Conservation (phyloP, 2,329 filamentous ascomycete genomes). For the Diaporthe humulicola region DNA sequence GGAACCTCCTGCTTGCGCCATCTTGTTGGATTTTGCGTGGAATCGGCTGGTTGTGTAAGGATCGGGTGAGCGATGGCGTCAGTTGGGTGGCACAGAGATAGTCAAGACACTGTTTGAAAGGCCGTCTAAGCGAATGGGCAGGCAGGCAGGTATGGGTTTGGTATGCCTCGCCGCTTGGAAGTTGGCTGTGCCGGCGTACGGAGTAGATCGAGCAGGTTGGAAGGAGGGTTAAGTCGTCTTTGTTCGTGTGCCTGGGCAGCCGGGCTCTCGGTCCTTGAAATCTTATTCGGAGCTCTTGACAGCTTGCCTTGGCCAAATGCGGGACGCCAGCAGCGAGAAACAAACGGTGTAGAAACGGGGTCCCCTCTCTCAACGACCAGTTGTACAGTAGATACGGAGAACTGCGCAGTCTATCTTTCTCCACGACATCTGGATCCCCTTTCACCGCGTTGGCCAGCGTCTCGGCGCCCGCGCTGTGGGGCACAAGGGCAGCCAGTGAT, state of each 20-base stretch:
- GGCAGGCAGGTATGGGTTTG: neutral
- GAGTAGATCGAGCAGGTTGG: constrained; percentile 2
- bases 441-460: constrained; percentile 37
- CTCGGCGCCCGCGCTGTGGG: constrained; percentile 33
- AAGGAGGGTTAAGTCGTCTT: constrained; percentile 19
- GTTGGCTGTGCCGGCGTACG: neutral
- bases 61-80: constrained; percentile 16
- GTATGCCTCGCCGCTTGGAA: neutral
- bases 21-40: constrained; percentile 60
- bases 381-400: constrained; percentile 29
- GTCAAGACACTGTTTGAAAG: neutral
- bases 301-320: constrained; percentile 33
- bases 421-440: constrained; percentile 33
- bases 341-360: constrained; percentile 37
- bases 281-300: constrained; percentile 33
- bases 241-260: neutral
- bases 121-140: neutral
- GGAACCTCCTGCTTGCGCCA: constrained; percentile 86
- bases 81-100: neutral
- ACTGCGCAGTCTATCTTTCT: constrained; percentile 29
- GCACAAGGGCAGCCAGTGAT: constrained; percentile 6
- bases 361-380: constrained; percentile 23
- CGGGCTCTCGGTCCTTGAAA: constrained; percentile 26
- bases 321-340: constrained; percentile 29
- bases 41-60: constrained; percentile 32